Evolutionary conservation across 441 rosid species (phyloP), one percentile per base, ranked within the genome.

Genomic region (Syzygium syzygioides): DNA sequence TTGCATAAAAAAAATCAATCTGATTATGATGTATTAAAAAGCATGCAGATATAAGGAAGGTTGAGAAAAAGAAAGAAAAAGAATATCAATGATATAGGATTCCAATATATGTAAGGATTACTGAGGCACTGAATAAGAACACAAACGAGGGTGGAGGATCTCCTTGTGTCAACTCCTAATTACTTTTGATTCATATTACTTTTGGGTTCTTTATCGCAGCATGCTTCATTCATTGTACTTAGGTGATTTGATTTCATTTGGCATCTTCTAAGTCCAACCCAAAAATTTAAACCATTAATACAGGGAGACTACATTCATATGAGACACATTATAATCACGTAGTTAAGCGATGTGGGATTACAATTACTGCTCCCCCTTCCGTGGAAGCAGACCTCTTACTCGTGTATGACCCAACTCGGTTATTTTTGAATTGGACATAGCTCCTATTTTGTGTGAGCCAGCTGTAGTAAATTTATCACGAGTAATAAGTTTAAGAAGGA

Each of bases 41-140:
- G n/a, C n/a, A n/a, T n/a, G n/a, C n/a, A n/a, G n/a, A n/a, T n/a
- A n/a, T n/a, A n/a, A n/a, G n/a, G n/a, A n/a, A n/a, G n/a, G n/a
- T n/a, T n/a, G n/a, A n/a, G n/a, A n/a, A n/a, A n/a, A n/a, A n/a
- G n/a, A n/a, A n/a, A n/a, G n/a, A n/a, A n/a, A n/a, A n/a, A n/a
- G n/a, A n/a, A n/a, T n/a, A n/a, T n/a, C n/a, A n/a, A n/a, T n/a
- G n/a, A n/a, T n/a, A n/a, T n/a, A n/a, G n/a, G n/a, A n/a, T n/a
- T n/a, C n/a, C n/a, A n/a, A n/a, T n/a, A n/a, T n/a, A n/a, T n/a
- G n/a, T n/a, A n/a, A n/a, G n/a, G 2, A 60, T 28, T 60, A 60
- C 17, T 1, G 4, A 26, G 0, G 0, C 18, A 60, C 66, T 14
- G 28, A 28, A 28, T 2, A 14, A 60, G 66, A 60, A 60, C 56